Evolutionary conservation across 2,329 filamentous ascomycete genomes (phyloP), one percentile per base, ranked within the genome.

Genomic region (Botrytis elliptica): DNA sequence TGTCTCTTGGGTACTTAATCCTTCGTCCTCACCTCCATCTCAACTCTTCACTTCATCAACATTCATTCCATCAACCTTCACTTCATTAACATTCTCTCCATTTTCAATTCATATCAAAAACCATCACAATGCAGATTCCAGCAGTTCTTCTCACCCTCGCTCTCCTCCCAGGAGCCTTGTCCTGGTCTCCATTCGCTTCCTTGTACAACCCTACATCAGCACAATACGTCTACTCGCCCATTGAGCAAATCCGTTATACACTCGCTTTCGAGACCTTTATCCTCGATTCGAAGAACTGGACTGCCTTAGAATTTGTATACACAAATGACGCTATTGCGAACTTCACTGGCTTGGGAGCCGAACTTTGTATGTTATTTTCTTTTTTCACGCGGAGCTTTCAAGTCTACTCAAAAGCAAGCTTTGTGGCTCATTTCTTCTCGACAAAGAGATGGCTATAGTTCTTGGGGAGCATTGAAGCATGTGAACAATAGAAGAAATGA

Each of bases 201-300:
- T 6, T 29, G 8, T 22, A 63, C 18, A 29, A 4, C 3, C 3
- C 42, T 2, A 7, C 14, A n/a, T n/a, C 49, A 14, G 49, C 49
- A n/a, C 49, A 52, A 63, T 64, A 71, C 22, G 49, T n/a, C 7
- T 71, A 71, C 29, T 10, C 69, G 9, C 55, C 63, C n/a, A 29
- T 72, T 22, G 70, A 72, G 57, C 70, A 72, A 46, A 72, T 72
- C 29, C 70, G 70, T 52, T 72, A 72, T 16, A 72, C 70, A 9
- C 62, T 72, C 22, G 38, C 62, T 42, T 20, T 52, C 9, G 70
- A 72, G 22, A 72, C 70, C 1, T 72, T 72, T 22, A 38, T 72
- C 20, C 46, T 72, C 36, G 70, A 72, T 40, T 8, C 70, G 2
- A 72, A 60, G 62, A 29, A 72, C 59, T 72, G 70, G 70, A 40